These are phyloP conservation scores for Ceratobasidium theobromae DNA, from an alignment of 1,284 basidiomycete species.

Conservation along the genomic window DNA sequence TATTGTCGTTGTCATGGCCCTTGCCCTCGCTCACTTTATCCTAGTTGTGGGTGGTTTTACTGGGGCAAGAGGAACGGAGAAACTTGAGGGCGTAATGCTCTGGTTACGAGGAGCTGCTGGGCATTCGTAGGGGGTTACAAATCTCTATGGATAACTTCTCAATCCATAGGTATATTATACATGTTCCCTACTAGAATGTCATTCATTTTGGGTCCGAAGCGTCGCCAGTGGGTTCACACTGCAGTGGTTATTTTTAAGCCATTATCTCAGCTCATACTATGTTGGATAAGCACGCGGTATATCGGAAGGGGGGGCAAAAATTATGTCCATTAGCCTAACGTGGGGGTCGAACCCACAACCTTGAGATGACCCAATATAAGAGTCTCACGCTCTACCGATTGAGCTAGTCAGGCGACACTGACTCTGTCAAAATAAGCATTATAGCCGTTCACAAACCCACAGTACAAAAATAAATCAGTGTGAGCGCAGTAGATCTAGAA, in stretches of 20 bases:
- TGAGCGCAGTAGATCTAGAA: slow-evolving; percentile 23
- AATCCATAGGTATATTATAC: too few species aligned
- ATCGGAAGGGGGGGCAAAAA: background rate
- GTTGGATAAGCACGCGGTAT: background rate
- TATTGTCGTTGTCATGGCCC: slow-evolving; percentile 44
- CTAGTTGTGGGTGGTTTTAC: slow-evolving; percentile 55
- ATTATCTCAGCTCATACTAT: background rate
- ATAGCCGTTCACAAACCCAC: background rate
- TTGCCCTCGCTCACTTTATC: slow-evolving; percentile 55
- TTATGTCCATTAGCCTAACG: slow-evolving; percentile 7
- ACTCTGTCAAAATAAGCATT: slow-evolving; percentile 27
- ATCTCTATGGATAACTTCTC: too few species aligned
- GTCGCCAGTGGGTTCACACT: too few species aligned
- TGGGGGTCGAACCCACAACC: too few species aligned
- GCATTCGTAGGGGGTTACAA: background rate
- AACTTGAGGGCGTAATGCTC: slow-evolving; percentile 48
- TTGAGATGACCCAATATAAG: slow-evolving; percentile 16
- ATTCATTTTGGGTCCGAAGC: too few species aligned
- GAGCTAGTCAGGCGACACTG: too few species aligned
- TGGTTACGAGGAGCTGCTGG: slow-evolving; percentile 43
- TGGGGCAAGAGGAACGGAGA: slow-evolving; percentile 50
- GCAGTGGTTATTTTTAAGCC: background rate
- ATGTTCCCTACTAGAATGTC: too few species aligned
- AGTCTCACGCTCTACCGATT: too few species aligned
- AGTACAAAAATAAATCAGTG: slow-evolving; percentile 8